phyloP scores from a whole-genome alignment of 768 basidiomycete genomes.

The Tricholoma bakamatsutake region DNA sequence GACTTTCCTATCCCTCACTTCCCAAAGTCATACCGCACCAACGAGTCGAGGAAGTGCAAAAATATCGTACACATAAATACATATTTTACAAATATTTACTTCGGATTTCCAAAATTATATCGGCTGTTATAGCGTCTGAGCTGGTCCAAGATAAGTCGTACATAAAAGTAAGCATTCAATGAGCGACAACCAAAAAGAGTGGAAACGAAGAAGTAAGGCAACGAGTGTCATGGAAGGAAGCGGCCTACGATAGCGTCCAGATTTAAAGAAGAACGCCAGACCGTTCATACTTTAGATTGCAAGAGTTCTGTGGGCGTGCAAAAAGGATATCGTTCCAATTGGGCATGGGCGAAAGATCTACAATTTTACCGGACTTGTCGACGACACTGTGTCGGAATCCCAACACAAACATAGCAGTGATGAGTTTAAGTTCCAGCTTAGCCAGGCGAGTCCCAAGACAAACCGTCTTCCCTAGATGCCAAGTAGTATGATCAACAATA shows the following conservation, averaged over 20 bases:
- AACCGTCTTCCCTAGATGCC: slow-evolving; percentile 50
- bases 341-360: slow-evolving; percentile 33
- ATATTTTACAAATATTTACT: slow-evolving; percentile 20
- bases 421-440: slow-evolving; percentile 66
- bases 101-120: slow-evolving; percentile 10
- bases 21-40: not conserved
- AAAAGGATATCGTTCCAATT: slow-evolving; percentile 77
- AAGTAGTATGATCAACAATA: slow-evolving; percentile 9
- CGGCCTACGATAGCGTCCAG: not conserved
- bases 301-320: slow-evolving; percentile 49
- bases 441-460: slow-evolving; percentile 75
- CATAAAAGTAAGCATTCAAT: slow-evolving; percentile 1
- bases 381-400: slow-evolving; percentile 57
- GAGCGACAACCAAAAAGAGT: not conserved
- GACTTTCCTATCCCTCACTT: slow-evolving; percentile 1
- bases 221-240: not conserved
- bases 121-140: slow-evolving; percentile 6
- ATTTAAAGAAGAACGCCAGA: slow-evolving; percentile 29
- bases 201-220: not conserved
- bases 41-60: not conserved
- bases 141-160: slow-evolving; percentile 1
- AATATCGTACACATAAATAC: slow-evolving; percentile 9
- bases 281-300: slow-evolving; percentile 47
- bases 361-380: slow-evolving; percentile 42
- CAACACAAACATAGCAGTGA: slow-evolving; percentile 61